Evolutionary conservation across 768 basidiomycete genomes (phyloP).

Genomic region (Mrakia gelida): DNA sequence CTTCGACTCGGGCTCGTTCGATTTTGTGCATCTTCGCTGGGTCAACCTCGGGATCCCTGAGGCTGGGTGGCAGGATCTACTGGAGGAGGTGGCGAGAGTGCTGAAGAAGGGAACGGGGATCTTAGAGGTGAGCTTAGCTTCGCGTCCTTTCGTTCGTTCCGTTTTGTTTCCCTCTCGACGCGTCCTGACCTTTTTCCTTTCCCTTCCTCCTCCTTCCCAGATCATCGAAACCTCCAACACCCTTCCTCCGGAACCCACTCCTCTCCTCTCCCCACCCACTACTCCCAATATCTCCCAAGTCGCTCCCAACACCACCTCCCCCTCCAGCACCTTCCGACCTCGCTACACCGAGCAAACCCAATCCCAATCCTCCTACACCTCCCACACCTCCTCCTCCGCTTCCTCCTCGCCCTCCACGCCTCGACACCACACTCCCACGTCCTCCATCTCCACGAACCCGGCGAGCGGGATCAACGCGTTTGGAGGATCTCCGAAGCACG

Average conservation of each 20-base stretch:
- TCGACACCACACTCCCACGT: not conserved
- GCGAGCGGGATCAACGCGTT: slow-evolving; percentile 15
- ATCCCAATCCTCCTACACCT: not conserved
- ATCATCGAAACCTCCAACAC: slow-evolving; percentile 37
- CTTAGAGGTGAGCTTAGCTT: slow-evolving; percentile 34
- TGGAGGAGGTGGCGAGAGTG: slow-evolving; percentile 41
- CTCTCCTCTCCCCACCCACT: not conserved
- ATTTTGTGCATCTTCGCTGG: slow-evolving; percentile 42
- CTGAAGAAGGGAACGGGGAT: slow-evolving; percentile 39
- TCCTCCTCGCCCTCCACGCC: not conserved
- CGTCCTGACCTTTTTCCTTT: too few species aligned
- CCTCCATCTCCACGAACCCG: not conserved
- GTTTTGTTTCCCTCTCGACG: not conserved
- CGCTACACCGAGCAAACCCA: not conserved
- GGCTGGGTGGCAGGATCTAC: slow-evolving; percentile 37
- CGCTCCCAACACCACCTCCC: not conserved
- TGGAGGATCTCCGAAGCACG: not conserved
- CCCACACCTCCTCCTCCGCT: not conserved
- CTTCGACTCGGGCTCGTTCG: slow-evolving; percentile 43
- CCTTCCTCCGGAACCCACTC: slow-evolving; percentile 28
- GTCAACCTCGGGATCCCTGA: slow-evolving; percentile 42
- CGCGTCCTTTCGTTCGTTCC: not conserved
- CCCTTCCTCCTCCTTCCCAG: slow-evolving; percentile 4
- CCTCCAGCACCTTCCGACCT: not conserved
- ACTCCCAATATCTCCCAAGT: not conserved